Evolutionary conservation across 2,329 filamentous ascomycete genomes (phyloP).

Genomic region (Cercospora brassicicola): DNA sequence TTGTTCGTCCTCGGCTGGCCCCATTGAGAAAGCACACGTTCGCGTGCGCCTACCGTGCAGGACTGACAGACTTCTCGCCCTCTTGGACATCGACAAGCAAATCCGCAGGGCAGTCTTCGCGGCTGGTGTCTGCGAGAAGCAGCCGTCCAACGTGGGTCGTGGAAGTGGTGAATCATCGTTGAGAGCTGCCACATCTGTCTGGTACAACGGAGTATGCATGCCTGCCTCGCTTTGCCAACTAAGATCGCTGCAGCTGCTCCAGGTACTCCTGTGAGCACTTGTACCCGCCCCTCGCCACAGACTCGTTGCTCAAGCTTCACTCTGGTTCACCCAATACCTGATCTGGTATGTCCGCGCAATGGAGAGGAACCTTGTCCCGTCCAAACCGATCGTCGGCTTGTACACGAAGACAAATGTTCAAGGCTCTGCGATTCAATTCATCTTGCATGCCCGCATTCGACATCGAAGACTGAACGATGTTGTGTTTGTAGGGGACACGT

Average conservation of each 20-base stretch:
- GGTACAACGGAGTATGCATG: neutral
- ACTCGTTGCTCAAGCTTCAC: neutral
- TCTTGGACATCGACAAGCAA: neutral
- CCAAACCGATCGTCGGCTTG: slow-evolving; percentile 58
- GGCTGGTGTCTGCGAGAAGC: neutral
- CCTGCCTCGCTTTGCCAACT: neutral
- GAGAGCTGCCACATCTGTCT: neutral
- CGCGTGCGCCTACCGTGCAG: neutral
- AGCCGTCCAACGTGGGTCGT: neutral
- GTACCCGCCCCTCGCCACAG: neutral
- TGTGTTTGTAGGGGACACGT: slow-evolving; percentile 80
- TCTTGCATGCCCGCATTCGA: slow-evolving; percentile 77
- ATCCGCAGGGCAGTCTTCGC: neutral
- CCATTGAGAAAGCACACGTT: neutral
- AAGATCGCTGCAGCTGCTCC: neutral
- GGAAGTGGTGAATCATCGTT: neutral
- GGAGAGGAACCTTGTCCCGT: slow-evolving; percentile 1
- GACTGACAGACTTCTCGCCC: neutral
- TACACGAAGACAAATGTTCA: slow-evolving; percentile 75
- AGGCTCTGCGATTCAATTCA: slow-evolving; percentile 72
- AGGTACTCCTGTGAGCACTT: neutral
- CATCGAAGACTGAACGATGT: slow-evolving; percentile 73
- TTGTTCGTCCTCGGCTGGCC: neutral
- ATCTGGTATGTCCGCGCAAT: slow-evolving; percentile 17
- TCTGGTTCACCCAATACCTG: neutral